Evolutionary conservation across 129 eudicot genomes (phyloP), one percentile per base, ranked within the genome.

Genomic region (Centrapalus pauciflorus): DNA sequence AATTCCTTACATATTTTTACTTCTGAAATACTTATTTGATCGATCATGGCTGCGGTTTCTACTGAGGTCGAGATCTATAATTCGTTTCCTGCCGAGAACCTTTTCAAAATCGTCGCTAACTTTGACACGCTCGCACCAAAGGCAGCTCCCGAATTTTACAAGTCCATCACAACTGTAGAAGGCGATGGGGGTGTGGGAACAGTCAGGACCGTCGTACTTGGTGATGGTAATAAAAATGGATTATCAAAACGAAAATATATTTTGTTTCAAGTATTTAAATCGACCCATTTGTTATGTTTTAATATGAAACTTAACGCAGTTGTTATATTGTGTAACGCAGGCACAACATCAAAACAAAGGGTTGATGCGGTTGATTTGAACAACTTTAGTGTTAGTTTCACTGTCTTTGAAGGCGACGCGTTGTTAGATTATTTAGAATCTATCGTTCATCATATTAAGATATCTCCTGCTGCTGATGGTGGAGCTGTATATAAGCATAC

Each of bases 181-280:
- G 85, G 89, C 0, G 76, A 74, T 41, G 78, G 80, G 9, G 85
- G 83, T 4, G 76, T 60, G 29, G 89, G 85, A 50, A 68, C 89
- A 20, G 28, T 80, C 69, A 52, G 58, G 54, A 32, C 13, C 23
- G 17, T 25, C 13, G 40, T 64, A 37, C 74, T 72, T 28, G 78
- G 75, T 19, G 85, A 80, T 24, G 89, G 89, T 76, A 56, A 25
- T n/a, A n/a, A 57, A 69, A 55, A 35, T 10, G 7, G 12, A 25
- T 32, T 25, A 0, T 14, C 8, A 7, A n/a, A 13, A 4, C 26
- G 6, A 27, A 23, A n/a, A n/a, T n/a, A n/a, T 26, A 64, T 4
- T 26, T 64, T 64, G 8, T 45, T 27, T 45, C 5, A 4, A 45
- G n/a, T 5, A 16, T 46, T 8, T 3, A 16, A 46, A 46, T 5